Evolutionary conservation across 768 basidiomycete genomes (phyloP).

Genomic region (Aureoboletus auriporus): DNA sequence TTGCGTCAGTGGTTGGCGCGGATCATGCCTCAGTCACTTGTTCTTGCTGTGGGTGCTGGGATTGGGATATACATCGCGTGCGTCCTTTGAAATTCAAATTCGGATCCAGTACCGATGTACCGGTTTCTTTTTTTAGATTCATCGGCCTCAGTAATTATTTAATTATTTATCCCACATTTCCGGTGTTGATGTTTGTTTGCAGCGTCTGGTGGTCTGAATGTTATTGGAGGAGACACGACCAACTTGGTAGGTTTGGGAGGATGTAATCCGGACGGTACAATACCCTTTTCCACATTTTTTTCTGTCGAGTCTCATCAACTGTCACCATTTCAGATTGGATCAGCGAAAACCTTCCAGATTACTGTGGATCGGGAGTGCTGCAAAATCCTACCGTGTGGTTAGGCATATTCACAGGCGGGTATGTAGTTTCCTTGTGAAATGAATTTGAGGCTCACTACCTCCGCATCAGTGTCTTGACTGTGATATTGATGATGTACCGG

Average conservation of each 20-base stretch:
- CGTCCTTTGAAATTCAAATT: constrained; percentile 24
- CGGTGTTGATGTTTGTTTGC: constrained; percentile 3
- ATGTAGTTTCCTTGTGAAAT: constrained; percentile 18
- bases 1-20: constrained; percentile 88
- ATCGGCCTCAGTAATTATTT: constrained; percentile 61
- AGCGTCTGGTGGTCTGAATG: constrained; percentile 66
- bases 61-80: constrained; percentile 87
- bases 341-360: constrained; percentile 44
- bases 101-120: constrained; percentile 9
- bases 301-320: constrained; percentile 6
- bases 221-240: constrained; percentile 68
- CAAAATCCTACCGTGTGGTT: constrained; percentile 81
- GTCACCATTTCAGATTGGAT: constrained; percentile 38
- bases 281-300: constrained; percentile 1
- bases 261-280: constrained; percentile 50
- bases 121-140: constrained; percentile 41
- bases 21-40: constrained; percentile 83
- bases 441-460: constrained; percentile 4
- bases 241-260: constrained; percentile 78
- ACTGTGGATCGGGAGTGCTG: constrained; percentile 62
- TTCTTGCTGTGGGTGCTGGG: constrained; percentile 80
- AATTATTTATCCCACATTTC: not conserved
- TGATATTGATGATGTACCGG: constrained; percentile 80
- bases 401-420: constrained; percentile 85
- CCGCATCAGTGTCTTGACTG: constrained; percentile 57